Base-by-base conservation (phyloP, 2,329 filamentous ascomycete species). In the Decorospora gaudefroyi region DNA sequence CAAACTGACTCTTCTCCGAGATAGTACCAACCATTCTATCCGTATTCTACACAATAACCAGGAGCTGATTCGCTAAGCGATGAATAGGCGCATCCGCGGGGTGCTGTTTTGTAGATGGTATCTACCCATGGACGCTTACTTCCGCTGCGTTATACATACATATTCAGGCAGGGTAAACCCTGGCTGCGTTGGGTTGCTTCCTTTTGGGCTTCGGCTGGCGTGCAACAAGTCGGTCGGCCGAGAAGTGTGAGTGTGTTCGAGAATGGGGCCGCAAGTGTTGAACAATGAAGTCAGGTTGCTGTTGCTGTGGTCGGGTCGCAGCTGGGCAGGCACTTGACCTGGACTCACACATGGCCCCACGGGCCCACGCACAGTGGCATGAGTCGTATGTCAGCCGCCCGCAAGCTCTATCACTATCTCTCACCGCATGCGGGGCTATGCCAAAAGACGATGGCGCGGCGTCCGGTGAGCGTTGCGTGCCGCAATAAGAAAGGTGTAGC, bases 381-480 rank as follows among this genome's bases (percentile, higher is more conserved):
- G 47, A 55, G 42, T 42, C 42, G 40, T 17, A 16, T 36, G 51
- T 50, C 46, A 55, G 51, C 45, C 45, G 49, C 42, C 21, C 40
- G 44, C 47, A 47, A 37, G 53, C 38, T 46, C 45, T 35, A 26
- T 28, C 25, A 19, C 6, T 7, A 18, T 30, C 39, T 30, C 42
- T 48, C 45, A 52, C 47, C 42, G 50, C 32, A 41, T 46, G 48
- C 42, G 51, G 48, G 53, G 53, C 51, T 46, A 46, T 55, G 53
- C 49, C 30, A 16, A 34, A 23, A 37, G 11, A 25, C 12, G 27
- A 29, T 46, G 36, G 42, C 46, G 51, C 48, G 31, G 41, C 35
- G 41, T 44, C 42, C 47, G 53, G 51, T 52, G 40, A 52, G 42
- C 12, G 25, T 34, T 18, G 8, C n/a, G 22, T 41, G 19, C 43